These are phyloP conservation scores for Talaromyces amestolkiae DNA, from an alignment of 2,329 filamentous ascomycete genomes.

Conservation along the genomic window DNA sequence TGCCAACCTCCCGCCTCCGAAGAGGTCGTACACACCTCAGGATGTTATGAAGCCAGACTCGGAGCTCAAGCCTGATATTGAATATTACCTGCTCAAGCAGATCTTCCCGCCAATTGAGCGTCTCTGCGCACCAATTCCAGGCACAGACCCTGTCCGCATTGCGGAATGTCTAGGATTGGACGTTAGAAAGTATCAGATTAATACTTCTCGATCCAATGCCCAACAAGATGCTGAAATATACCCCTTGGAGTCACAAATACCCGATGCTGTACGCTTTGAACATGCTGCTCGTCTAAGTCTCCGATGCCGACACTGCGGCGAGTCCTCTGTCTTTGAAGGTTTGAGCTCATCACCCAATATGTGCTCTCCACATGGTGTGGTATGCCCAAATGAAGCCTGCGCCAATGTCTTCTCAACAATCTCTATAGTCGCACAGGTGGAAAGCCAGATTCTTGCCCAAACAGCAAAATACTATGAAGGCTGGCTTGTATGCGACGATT, in stretches of 20 bases:
- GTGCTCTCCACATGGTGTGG: slow-evolving; percentile 71
- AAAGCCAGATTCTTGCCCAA: slow-evolving; percentile 74
- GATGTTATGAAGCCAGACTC: slow-evolving; percentile 78
- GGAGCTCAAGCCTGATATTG: slow-evolving; percentile 80
- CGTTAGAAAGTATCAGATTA: slow-evolving; percentile 78
- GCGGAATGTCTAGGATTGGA: slow-evolving; percentile 94
- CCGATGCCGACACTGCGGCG: slow-evolving; percentile 77
- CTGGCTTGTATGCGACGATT: slow-evolving; percentile 87
- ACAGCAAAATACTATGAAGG: slow-evolving; percentile 87
- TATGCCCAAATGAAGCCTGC: slow-evolving; percentile 66
- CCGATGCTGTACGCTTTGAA: slow-evolving; percentile 84
- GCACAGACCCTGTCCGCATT: slow-evolving; percentile 84
- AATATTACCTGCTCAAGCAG: slow-evolving; percentile 97
- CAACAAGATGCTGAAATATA: slow-evolving; percentile 69
- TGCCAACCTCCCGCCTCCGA: slow-evolving; percentile 64
- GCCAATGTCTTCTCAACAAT: slow-evolving; percentile 64
- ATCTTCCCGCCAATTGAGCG: slow-evolving; percentile 97
- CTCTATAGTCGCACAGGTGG: slow-evolving; percentile 79
- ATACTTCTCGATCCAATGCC: slow-evolving; percentile 53
- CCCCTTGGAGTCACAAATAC: slow-evolving; percentile 89
- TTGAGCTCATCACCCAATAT: slow-evolving; percentile 58
- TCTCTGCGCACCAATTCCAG: slow-evolving; percentile 91
- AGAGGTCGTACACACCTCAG: slow-evolving; percentile 82
- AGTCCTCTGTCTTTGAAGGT: slow-evolving; percentile 71
- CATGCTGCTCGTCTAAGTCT: slow-evolving; percentile 74